These are phyloP conservation scores for Boletus mariae DNA, from an alignment of 1,284 basidiomycete genomes.

Conservation along the genomic window DNA sequence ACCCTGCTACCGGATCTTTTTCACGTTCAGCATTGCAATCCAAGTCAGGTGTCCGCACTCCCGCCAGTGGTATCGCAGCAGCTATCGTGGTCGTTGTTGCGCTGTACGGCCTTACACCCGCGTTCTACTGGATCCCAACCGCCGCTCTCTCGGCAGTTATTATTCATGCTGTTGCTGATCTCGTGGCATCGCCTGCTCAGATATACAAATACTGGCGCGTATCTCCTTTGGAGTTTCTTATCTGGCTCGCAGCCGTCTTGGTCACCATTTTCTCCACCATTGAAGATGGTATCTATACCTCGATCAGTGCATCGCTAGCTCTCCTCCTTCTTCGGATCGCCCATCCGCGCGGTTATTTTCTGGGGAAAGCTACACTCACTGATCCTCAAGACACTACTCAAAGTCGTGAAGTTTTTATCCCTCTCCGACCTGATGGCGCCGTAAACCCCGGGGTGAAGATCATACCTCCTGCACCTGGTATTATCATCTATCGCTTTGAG, in stretches of 20 bases:
- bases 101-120: constrained; percentile 87
- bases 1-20: constrained; percentile 97
- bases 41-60: constrained; percentile 95
- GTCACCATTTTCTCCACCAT: constrained; percentile 87
- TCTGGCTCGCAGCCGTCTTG: constrained; percentile 86
- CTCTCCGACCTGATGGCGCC: constrained; percentile 61
- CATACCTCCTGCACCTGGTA: constrained; percentile 77
- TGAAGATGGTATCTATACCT: constrained; percentile 94
- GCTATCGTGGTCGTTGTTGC: constrained; percentile 91
- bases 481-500: constrained; percentile 91
- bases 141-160: constrained; percentile 88
- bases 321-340: constrained; percentile 90
- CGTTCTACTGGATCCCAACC: constrained; percentile 85
- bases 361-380: constrained; percentile 66
- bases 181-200: constrained; percentile 85
- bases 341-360: constrained; percentile 88
- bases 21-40: constrained; percentile 95
- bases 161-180: constrained; percentile 92
- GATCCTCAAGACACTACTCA: constrained; percentile 32
- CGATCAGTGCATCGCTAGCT: constrained; percentile 75
- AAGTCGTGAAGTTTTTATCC: constrained; percentile 82
- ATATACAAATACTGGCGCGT: constrained; percentile 94
- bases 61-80: constrained; percentile 84
- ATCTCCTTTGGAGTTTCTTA: constrained; percentile 89
- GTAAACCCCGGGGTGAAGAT: constrained; percentile 74